Evolutionary conservation across 164 flowering plant genomes (phyloP).

Genomic region (Pachysandra terminalis): DNA sequence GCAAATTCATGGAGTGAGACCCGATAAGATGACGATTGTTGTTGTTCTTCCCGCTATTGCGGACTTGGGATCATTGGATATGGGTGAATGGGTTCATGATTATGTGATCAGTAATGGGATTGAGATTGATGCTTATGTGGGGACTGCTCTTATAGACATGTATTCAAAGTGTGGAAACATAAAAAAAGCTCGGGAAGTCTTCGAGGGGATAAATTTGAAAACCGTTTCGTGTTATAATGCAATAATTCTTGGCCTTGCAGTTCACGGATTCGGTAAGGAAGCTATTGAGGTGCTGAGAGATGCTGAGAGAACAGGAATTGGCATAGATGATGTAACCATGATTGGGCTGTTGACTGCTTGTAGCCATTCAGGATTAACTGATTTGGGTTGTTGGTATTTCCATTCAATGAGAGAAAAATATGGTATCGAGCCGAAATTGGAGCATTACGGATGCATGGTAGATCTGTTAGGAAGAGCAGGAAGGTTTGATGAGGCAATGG

Average conservation of each 20-base stretch:
- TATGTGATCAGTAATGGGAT: conserved; percentile 14
- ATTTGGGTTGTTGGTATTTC: conserved; percentile 13
- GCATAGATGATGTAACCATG: conserved; percentile 20
- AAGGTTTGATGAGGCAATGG: conserved; percentile 18
- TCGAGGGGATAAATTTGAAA: conserved; percentile 9
- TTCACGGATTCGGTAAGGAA: conserved; percentile 19
- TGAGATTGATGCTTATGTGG: conserved; percentile 14
- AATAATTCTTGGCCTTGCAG: conserved; percentile 18
- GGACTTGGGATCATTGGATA: conserved; percentile 11
- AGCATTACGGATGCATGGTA: conserved; percentile 20
- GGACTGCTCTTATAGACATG: conserved; percentile 13
- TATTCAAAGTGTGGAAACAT: conserved; percentile 15
- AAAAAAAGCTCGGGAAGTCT: conserved; percentile 10
- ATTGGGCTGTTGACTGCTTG: conserved; percentile 19
- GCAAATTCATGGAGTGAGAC: conserved; percentile 15
- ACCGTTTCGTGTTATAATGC: conserved; percentile 20
- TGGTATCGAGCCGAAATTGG: conserved; percentile 18
- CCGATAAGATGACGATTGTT: conserved; percentile 17
- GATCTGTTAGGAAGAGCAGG: conserved; percentile 22
- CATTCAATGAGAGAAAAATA: conserved; percentile 9
- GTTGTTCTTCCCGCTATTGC: conserved; percentile 17
- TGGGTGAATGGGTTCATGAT: conserved; percentile 16
- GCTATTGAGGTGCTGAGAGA: conserved; percentile 14
- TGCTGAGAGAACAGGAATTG: conserved; percentile 12
- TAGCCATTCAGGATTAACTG: conserved; percentile 17